Evolutionary conservation across 148 eudicot genomes (phyloP), one percentile per base, ranked within the genome.

Genomic region (Camellia granthamiana): DNA sequence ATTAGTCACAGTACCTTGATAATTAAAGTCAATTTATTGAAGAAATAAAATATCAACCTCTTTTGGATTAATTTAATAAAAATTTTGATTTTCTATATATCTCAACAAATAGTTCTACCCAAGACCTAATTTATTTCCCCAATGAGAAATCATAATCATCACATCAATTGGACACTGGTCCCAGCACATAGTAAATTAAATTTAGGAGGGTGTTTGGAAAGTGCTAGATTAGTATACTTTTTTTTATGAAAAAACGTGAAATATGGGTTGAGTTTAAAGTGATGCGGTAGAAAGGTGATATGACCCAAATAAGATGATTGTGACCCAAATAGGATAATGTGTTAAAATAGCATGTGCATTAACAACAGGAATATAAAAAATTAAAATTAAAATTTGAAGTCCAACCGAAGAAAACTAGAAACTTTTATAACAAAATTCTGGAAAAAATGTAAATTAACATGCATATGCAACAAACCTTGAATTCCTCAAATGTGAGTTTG

Each of bases 401-500:
- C 72, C 70, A 65, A 77, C 38, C 42, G 3, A 43, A 49, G 19
- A 65, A n/a, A 49, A 46, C 23, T 13, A 64, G 11, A 77, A 56
- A 55, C 19, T 14, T 55, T 18, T 73, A 16, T 41, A 74, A 14
- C 23, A 74, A 52, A 41, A 3, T 15, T 64, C n/a, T 30, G 74
- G 64, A n/a, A 11, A 54, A 62, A 3, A 69, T 55, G 14, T 52
- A 68, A 68, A 42, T 46, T 7, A 66, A 49, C 42, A 73, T 81
- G n/a, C 60, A 16, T 51, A 61, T 44, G 77, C 74, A 74, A 78
- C 81, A 23, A 81, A 96, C 99, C 99, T 92, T 93, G 87, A 96
- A 96, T 84, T 96, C 88, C 79, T 93, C 94, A 88, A 85, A 96
- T 60, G 97, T 92, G 16, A 96, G 95, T 73, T 89, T 91, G 18